A percentile compares a stretch with the other conserved stretches of the same genome.
phyloP scores from a whole-genome alignment of 345 rosid genomes.

The Sonneratia caseolaris region DNA sequence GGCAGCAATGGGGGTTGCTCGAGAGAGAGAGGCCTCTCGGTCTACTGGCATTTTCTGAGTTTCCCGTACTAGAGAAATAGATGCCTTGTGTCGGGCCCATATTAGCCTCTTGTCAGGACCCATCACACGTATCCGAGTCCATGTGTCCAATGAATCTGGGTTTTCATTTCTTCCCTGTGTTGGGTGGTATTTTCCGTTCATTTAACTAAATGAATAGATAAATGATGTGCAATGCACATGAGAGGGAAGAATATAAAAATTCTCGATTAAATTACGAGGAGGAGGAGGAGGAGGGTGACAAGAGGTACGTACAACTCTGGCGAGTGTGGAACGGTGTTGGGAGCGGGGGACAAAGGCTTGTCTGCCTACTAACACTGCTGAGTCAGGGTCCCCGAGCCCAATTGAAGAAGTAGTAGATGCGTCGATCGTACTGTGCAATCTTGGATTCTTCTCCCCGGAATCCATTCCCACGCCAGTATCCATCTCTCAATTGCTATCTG shows the following conservation, averaged over 20 bases:
- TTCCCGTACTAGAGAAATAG: neutral
- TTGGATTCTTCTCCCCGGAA: neutral
- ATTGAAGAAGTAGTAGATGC: neutral
- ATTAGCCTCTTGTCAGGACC: neutral
- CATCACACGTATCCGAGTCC: too few relatives aligned
- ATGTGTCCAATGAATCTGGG: too few relatives aligned
- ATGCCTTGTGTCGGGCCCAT: neutral
- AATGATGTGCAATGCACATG: neutral
- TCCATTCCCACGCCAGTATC: too few relatives aligned
- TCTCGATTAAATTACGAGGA: neutral
- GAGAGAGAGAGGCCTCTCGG: too few relatives aligned
- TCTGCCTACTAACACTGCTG: neutral
- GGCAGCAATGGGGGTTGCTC: too few relatives aligned
- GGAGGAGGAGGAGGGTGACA: slow-evolving; percentile 1
- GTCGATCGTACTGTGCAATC: neutral
- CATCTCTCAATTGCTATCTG: too few relatives aligned
- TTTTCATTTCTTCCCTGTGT: neutral
- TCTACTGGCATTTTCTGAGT: neutral
- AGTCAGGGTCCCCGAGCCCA: neutral
- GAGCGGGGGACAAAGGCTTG: neutral
- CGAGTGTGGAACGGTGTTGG: neutral
- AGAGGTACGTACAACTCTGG: slow-evolving; percentile 1
- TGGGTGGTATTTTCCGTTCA: neutral
- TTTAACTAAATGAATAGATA: too few relatives aligned
- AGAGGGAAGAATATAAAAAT: too few relatives aligned